Evolutionary conservation across 192 early-diverging fungal genomes (phyloP).

Genomic region (Linnemannia exigua): DNA sequence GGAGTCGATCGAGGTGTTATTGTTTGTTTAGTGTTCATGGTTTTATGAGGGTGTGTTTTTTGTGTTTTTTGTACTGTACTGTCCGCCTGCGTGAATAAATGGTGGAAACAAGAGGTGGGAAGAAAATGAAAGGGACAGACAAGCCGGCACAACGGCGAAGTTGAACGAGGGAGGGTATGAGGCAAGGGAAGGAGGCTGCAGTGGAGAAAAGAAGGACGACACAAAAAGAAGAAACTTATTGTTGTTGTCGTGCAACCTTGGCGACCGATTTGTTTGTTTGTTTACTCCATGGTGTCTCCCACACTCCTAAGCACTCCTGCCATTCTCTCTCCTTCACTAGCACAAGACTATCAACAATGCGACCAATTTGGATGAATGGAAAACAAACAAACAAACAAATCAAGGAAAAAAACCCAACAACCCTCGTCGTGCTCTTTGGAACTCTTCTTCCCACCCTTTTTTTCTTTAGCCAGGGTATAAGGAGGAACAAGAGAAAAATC

Average conservation of each 20-base stretch:
- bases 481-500: background rate
- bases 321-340: background rate
- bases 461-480: background rate
- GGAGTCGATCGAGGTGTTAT: background rate
- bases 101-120: background rate
- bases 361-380: background rate
- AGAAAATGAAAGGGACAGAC: background rate
- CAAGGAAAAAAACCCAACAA: background rate
- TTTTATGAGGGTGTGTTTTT: background rate
- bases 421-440: background rate
- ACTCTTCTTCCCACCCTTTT: background rate
- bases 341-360: background rate
- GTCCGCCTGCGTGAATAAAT: background rate
- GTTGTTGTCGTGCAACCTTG: background rate
- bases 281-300: background rate
- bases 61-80: background rate
- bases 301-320: background rate
- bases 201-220: background rate
- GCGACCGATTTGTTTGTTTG: background rate
- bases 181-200: background rate
- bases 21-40: background rate
- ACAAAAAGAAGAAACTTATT: background rate
- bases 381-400: background rate
- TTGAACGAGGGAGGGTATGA: background rate
- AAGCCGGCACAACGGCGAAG: constrained; percentile 10